Conservation (phyloP, 2,329 filamentous ascomycete species). For the Aspergillus fischeri region DNA sequence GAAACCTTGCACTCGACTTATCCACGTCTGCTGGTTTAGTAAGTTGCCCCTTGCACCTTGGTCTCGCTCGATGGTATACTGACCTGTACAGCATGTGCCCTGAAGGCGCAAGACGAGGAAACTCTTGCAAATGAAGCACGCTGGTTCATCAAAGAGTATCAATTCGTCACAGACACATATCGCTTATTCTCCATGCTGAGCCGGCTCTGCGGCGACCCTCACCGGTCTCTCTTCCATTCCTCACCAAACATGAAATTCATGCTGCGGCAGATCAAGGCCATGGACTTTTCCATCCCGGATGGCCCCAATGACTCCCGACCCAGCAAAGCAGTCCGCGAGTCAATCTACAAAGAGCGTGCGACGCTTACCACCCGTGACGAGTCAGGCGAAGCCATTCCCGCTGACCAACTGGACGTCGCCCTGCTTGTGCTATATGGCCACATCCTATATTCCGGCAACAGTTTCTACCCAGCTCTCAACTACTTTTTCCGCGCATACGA, state of each 20-base stretch:
- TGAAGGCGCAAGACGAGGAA: slow-evolving; percentile 73
- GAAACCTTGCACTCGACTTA: slow-evolving; percentile 62
- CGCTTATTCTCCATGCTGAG: slow-evolving; percentile 78
- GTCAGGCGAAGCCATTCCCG: slow-evolving; percentile 31
- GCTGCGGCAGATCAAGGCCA: slow-evolving; percentile 82
- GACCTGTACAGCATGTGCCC: slow-evolving; percentile 62
- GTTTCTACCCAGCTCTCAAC: slow-evolving; percentile 76
- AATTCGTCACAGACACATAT: slow-evolving; percentile 76
- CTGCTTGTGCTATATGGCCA: slow-evolving; percentile 87
- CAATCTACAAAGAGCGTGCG: slow-evolving; percentile 41
- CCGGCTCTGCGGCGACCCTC: slow-evolving; percentile 66
- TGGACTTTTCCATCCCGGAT: slow-evolving; percentile 66
- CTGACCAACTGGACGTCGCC: slow-evolving; percentile 64
- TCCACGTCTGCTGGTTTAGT: slow-evolving; percentile 74
- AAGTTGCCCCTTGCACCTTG: slow-evolving; percentile 27
- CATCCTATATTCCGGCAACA: slow-evolving; percentile 77
- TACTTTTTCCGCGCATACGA: slow-evolving; percentile 78
- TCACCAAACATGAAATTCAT: slow-evolving; percentile 87
- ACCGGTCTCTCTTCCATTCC: slow-evolving; percentile 62
- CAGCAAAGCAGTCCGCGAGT: slow-evolving; percentile 34
- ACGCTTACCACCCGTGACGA: slow-evolving; percentile 37
- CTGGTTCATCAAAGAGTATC: slow-evolving; percentile 78
- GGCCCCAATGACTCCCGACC: slow-evolving; percentile 39
- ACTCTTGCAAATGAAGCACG: slow-evolving; percentile 71
- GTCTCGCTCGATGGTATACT: not conserved